phyloP scores from a whole-genome alignment of 257 asterid species.

The Solanum lycopersicoides region DNA sequence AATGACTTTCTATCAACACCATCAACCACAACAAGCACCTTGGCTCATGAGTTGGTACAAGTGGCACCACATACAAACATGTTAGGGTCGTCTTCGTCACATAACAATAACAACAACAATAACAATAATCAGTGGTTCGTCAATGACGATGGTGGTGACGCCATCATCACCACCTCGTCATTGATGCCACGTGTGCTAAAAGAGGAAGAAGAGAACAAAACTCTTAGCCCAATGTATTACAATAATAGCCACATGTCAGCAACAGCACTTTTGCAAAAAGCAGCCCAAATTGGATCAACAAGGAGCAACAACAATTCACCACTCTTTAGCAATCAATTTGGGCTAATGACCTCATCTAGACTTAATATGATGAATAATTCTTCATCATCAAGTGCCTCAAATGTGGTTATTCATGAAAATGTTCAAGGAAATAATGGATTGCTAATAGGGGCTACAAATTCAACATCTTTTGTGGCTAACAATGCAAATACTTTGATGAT shows the following conservation, averaged over 20 bases:
- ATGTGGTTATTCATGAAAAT: background rate
- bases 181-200: conserved; percentile 23
- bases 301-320: conserved; percentile 25
- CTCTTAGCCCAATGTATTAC: conserved; percentile 28
- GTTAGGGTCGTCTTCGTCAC: conserved; percentile 21
- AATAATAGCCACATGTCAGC: conserved; percentile 52
- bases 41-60: conserved; percentile 47
- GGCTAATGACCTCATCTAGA: conserved; percentile 34
- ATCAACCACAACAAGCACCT: conserved; percentile 24
- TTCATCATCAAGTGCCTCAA: background rate
- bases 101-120: background rate
- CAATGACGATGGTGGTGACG: background rate
- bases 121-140: conserved; percentile 33
- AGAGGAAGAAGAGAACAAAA: conserved; percentile 45
- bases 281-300: conserved; percentile 87
- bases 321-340: conserved; percentile 33
- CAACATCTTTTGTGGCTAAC: background rate
- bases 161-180: conserved; percentile 4
- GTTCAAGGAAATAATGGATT: conserved; percentile 6
- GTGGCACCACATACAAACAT: conserved; percentile 25
- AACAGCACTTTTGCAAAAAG: conserved; percentile 69
- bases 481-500: conserved; percentile 1
- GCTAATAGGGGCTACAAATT: conserved; percentile 9
- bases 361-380: conserved; percentile 10
- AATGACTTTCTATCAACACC: background rate